Evolutionary conservation across 75 land plant genomes (phyloP).

Genomic region (Adiantum capillusveneris): DNA sequence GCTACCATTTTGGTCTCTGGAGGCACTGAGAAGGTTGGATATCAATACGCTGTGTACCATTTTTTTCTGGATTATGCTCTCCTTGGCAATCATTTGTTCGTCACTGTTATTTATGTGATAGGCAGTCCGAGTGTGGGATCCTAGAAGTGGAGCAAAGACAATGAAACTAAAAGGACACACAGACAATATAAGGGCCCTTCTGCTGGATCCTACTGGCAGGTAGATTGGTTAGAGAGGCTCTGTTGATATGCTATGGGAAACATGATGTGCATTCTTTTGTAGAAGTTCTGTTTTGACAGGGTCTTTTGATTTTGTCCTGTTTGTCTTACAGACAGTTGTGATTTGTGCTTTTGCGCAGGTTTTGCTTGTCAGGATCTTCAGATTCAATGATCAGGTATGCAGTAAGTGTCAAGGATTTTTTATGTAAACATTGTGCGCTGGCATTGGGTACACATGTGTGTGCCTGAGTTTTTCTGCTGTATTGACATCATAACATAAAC

Average conservation of each 20-base stretch:
- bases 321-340: not conserved
- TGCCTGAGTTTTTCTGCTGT: no score
- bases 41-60: not conserved
- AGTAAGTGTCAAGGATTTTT: no score
- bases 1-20: constrained; percentile 93
- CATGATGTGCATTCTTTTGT: no score
- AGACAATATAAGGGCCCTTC: constrained; percentile 84
- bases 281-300: not conserved
- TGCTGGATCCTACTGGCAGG: constrained; percentile 92
- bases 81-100: not conserved
- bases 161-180: constrained; percentile 96
- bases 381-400: constrained; percentile 95
- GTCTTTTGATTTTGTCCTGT: not conserved
- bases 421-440: no score
- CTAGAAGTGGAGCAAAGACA: constrained; percentile 87
- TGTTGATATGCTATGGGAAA: no score
- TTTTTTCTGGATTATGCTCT: not conserved
- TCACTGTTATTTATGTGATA: constrained; percentile 14
- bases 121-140: constrained; percentile 98
- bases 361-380: constrained; percentile 92
- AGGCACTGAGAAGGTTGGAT: constrained; percentile 85
- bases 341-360: constrained; percentile 38
- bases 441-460: no score
- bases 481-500: no score
- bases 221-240: constrained; percentile 7